These are phyloP conservation scores for Aureobasidium sp. DNA, from an alignment of 2,329 filamentous ascomycete species.

Conservation along the genomic window DNA sequence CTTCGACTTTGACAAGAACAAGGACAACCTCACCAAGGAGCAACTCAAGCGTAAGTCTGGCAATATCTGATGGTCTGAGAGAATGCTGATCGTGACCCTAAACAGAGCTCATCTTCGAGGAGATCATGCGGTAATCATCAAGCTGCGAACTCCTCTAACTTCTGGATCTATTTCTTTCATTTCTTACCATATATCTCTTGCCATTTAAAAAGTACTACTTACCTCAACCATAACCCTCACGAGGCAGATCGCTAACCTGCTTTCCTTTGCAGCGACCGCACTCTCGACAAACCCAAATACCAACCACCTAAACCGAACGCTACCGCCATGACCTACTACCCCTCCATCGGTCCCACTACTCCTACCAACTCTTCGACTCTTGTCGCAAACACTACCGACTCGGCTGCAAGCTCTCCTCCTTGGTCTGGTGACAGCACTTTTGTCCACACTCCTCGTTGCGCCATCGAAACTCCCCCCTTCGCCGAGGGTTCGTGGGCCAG, in stretches of 20 bases:
- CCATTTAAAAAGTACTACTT: slow-evolving; percentile 12
- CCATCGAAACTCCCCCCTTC: not conserved
- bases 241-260: not conserved
- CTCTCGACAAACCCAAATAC: not conserved
- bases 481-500: not conserved
- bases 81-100: not conserved
- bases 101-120: slow-evolving; percentile 80
- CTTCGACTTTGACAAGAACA: slow-evolving; percentile 99
- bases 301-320: not conserved
- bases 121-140: slow-evolving; percentile 64
- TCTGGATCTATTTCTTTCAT: not conserved
- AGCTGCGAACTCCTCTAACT: not conserved
- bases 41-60: slow-evolving; percentile 69
- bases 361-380: not conserved
- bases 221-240: not conserved
- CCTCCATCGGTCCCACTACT: not conserved
- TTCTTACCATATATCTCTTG: slow-evolving; percentile 11
- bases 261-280: not conserved
- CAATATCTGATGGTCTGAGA: slow-evolving; percentile 5
- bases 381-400: not conserved
- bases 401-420: not conserved
- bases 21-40: slow-evolving; percentile 97
- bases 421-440: not conserved
- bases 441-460: not conserved
- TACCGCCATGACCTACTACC: not conserved